Evolutionary conservation across 2,329 filamentous ascomycete genomes (phyloP).

Genomic region (Aspergillus vadensis): DNA sequence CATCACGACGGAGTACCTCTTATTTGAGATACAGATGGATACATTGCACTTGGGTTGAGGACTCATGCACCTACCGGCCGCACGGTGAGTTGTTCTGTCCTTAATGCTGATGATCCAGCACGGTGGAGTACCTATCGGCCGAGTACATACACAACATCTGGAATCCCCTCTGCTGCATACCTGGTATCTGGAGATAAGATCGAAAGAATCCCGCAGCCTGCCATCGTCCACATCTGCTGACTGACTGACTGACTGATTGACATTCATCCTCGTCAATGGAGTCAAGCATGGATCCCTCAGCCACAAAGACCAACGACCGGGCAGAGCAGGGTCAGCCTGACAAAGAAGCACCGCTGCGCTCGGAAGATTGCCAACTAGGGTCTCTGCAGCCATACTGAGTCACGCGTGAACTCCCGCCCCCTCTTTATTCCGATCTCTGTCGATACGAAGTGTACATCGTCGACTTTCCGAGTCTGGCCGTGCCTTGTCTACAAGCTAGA

Average conservation of each 20-base stretch:
- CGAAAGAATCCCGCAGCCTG: background rate
- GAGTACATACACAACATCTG: too few relatives aligned
- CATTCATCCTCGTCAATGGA: background rate
- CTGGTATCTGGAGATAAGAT: slow-evolving; percentile 3
- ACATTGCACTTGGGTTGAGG: too few relatives aligned
- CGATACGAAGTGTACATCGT: background rate
- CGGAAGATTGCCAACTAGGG: background rate
- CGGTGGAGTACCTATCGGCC: background rate
- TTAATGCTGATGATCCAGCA: background rate
- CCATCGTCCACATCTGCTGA: background rate
- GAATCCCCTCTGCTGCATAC: background rate
- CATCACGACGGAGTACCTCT: too few relatives aligned
- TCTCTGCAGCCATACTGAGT: background rate
- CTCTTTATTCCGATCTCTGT: background rate
- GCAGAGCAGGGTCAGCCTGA: background rate
- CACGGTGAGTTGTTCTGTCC: too few relatives aligned
- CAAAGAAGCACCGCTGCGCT: background rate
- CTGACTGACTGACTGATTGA: too few relatives aligned
- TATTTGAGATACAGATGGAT: too few relatives aligned
- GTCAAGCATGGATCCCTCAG: background rate
- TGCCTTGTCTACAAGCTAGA: background rate
- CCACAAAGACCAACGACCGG: background rate
- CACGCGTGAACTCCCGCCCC: background rate
- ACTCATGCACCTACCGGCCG: too few relatives aligned
- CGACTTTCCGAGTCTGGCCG: background rate